A percentile compares a stretch with the other conserved stretches of the same genome.
phyloP scores from a whole-genome alignment of 192 early-diverging fungal genomes.

The Allomyces javanicus region DNA sequence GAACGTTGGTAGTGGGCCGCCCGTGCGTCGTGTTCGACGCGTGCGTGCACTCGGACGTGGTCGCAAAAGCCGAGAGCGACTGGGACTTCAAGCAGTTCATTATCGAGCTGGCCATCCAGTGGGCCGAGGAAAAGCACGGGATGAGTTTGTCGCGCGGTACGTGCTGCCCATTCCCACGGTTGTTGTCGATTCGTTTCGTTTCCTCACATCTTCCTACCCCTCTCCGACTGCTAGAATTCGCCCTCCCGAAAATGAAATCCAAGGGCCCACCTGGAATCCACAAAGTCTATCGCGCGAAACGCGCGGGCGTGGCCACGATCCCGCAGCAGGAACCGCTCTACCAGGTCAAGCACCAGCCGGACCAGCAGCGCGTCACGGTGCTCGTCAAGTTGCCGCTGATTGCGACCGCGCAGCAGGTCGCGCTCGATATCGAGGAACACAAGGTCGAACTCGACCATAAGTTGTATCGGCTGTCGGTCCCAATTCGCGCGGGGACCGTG shows the following conservation, averaged over 20 bases:
- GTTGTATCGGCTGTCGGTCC: background rate
- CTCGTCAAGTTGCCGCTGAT: background rate
- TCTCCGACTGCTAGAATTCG: background rate
- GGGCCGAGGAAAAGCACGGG: constrained; percentile 39
- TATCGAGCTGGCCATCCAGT: constrained; percentile 41
- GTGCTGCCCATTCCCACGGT: constrained; percentile 1
- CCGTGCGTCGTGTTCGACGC: constrained; percentile 43
- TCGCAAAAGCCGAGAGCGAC: constrained; percentile 29
- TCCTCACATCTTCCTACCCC: too few relatives aligned
- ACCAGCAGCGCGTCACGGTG: background rate
- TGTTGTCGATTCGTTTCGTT: background rate
- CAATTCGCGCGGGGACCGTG: background rate
- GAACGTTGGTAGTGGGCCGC: constrained; percentile 12
- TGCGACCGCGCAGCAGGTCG: background rate
- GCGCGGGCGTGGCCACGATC: background rate
- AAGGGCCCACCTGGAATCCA: background rate
- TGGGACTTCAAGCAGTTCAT: constrained; percentile 45
- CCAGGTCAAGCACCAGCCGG: background rate
- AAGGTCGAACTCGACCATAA: background rate
- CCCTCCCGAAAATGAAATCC: background rate
- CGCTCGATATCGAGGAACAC: background rate
- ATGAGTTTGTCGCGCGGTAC: constrained; percentile 37
- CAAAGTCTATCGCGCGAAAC: background rate
- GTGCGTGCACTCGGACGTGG: constrained; percentile 35
- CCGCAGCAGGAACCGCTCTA: background rate